Evolutionary conservation across 208 protist species (phyloP).

Genomic region (Trichomonas vaginalis): DNA sequence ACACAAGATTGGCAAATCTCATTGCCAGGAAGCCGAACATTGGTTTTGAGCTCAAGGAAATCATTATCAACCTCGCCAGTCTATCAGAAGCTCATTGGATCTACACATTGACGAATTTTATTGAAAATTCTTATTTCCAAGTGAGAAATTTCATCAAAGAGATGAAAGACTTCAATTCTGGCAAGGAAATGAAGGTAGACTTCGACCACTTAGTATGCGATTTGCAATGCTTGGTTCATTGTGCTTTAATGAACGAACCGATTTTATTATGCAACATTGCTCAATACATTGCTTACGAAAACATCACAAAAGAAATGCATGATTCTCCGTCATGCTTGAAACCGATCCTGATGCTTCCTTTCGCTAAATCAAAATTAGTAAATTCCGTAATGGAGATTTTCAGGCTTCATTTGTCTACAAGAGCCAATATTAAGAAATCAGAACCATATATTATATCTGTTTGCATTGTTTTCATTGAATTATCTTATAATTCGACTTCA

Average conservation of each 20-base stretch:
- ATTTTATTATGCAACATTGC: not conserved
- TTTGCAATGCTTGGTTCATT: not conserved
- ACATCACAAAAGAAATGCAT: not conserved
- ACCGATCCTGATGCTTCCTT: not conserved
- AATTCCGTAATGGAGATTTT: not conserved
- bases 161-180: not conserved
- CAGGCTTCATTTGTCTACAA: not conserved
- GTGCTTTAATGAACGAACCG: not conserved
- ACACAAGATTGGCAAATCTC: not conserved
- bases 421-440: not conserved
- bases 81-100: not conserved
- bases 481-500: not conserved
- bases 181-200: not conserved
- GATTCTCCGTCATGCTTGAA: not conserved
- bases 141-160: not conserved
- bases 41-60: not conserved
- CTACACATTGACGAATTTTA: not conserved
- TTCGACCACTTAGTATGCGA: not conserved
- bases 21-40: not conserved
- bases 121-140: not conserved
- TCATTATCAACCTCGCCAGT: not conserved
- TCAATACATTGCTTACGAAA: not conserved
- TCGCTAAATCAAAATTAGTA: not conserved
- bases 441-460: not conserved
- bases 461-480: not conserved